Evolutionary conservation across 2,329 filamentous ascomycete species (phyloP).

Genomic region (Xylariaceae sp.): DNA sequence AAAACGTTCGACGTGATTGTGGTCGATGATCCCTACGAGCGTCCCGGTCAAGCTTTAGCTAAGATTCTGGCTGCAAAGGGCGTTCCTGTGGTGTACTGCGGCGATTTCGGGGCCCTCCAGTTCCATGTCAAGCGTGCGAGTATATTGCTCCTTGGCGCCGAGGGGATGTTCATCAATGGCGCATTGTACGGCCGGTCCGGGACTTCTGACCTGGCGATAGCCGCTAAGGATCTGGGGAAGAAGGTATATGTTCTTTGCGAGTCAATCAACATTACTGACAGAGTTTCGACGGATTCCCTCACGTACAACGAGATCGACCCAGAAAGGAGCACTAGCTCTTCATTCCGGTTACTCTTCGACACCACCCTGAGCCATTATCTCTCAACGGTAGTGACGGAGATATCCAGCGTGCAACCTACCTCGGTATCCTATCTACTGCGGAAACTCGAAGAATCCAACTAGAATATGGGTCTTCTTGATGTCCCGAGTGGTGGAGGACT

Average conservation of each 20-base stretch:
- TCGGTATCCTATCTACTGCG: constrained; percentile 65
- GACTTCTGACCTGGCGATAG: constrained; percentile 80
- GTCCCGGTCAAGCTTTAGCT: constrained; percentile 54
- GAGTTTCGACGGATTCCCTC: constrained; percentile 85
- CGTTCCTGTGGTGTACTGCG: constrained; percentile 73
- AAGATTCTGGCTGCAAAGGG: constrained; percentile 62
- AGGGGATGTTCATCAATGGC: constrained; percentile 94
- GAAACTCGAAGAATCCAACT: constrained; percentile 51
- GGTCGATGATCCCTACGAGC: constrained; percentile 63
- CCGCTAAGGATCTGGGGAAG: constrained; percentile 67
- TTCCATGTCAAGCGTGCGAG: constrained; percentile 63
- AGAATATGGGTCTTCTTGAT: constrained; percentile 24
- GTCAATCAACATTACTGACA: constrained; percentile 84
- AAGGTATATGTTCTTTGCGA: constrained; percentile 89
- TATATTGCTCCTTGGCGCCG: constrained; percentile 77
- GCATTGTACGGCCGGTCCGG: constrained; percentile 82
- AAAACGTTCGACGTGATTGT: constrained; percentile 79
- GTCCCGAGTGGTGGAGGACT: constrained; percentile 5
- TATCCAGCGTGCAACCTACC: constrained; percentile 78
- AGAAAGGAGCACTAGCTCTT: constrained; percentile 55
- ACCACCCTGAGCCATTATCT: constrained; percentile 84
- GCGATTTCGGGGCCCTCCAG: constrained; percentile 68
- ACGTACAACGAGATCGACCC: constrained; percentile 88
- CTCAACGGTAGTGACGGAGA: constrained; percentile 84
- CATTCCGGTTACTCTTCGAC: constrained; percentile 74